Base-by-base conservation (phyloP, 2,329 filamentous ascomycete species). In the Piedraia hortae region DNA sequence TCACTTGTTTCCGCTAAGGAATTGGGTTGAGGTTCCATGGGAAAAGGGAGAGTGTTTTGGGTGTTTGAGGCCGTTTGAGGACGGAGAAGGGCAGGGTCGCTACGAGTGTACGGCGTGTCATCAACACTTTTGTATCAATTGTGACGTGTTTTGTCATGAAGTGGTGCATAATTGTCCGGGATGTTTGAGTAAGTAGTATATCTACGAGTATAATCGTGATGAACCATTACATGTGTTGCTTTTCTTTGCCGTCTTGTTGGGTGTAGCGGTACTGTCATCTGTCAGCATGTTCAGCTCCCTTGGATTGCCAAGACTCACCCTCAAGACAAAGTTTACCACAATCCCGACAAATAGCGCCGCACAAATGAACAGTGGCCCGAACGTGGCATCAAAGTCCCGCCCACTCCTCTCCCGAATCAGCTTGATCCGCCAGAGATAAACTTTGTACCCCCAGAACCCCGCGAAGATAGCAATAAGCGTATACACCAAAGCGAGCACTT, bases 101-200 rank as follows among this genome's bases (percentile, higher is more conserved):
- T 97, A 97, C 42, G 74, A 73, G 27, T 97, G 85, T 43, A 62
- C 70, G 33, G 66, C 69, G n/a, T 97, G 85, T 45, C 48, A 59
- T 3, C 67, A 73, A 27, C 82, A 93, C 47, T 97, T 93, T 42
- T 97, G 85, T 52, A 88, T 97, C 32, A 85, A 97, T 43, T 97
- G 85, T 44, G 85, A 97, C 44, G 65, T 91, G 12, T 91, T 85
- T 48, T 72, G 75, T 12, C 85, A 97, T 42, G 78, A 91, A 48
- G 64, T 88, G 7, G 61, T 90, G 22, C 82, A 97, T 43, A 93
- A 93, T 45, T 97, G 85, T 38, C 80, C 85, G 0, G 82, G 82
- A 0, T 97, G 85, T 43, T 69, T 67, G 35, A 50, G 51, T n/a
- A n/a, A n/a, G n/a, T n/a, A n/a, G n/a, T n/a, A n/a, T n/a, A n/a